Evolutionary conservation across 371 early-diverging fungal genomes (phyloP), one percentile per base, ranked within the genome.

Genomic region (Rhizomucor miehei): DNA sequence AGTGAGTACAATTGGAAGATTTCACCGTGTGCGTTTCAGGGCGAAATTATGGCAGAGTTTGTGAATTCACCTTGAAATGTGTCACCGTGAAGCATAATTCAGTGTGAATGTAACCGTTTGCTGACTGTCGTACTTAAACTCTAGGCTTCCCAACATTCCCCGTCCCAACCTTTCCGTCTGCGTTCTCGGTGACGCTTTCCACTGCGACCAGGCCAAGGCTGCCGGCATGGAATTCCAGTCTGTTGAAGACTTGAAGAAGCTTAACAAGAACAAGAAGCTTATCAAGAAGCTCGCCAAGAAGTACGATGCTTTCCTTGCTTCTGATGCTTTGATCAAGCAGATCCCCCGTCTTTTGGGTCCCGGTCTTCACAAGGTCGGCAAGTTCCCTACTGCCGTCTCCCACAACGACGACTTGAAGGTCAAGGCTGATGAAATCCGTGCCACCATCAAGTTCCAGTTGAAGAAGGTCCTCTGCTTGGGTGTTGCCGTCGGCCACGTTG

Each of bases 381-480:
- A 97, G 84, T 97, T 98, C 89, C 98, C 98, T 60, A 94, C 98
- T 67, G 95, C 99, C 59, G 92, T 96, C 72, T 81, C 92, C 65
- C 96, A 95, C 87, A 60, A 76, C 71, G 98, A 97, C 63, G 85
- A 91, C 77, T 84, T 99, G 61, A 79, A 79, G 49, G 93, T 84
- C 62, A 94, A 96, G 84, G 92, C 92, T 71, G 85, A 92, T 70
- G 97, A 96, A 72, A 84, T 95, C 81, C 90, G 93, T 75, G 89
- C 93, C 73, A 98, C 98, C 82, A 93, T 98, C 88, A 98, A 97
- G 90, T 95, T 99, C 91, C 98, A 98, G 82, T 81, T 98, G 58
- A 98, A 98, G 91, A 98, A 98, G 89, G 97, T 96, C 61, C 88
- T 95, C 59, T 97, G 97, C 86, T 85, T 98, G 60, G 95, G 94